A percentile compares a stretch with the other conserved stretches of the same genome.
Conservation (phyloP, 2,329 filamentous ascomycete species). For the Aspergillus sp. region DNA sequence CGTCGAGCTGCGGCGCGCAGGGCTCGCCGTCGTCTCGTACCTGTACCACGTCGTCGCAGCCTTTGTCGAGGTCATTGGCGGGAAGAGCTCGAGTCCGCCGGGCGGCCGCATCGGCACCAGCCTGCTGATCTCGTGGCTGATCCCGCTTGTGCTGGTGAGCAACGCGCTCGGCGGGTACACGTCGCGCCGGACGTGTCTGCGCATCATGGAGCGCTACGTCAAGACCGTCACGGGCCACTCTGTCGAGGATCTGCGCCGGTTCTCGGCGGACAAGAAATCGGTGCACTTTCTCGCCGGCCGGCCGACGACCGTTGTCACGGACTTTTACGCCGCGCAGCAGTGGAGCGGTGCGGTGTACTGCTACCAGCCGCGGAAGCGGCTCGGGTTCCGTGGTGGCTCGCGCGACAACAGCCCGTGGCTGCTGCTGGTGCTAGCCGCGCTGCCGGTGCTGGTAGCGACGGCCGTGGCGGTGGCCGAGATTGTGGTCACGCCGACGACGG, state of each 20-base stretch:
- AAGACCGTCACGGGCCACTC: neutral
- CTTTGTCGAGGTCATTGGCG: neutral
- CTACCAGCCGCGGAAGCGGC: neutral
- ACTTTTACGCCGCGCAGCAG: neutral
- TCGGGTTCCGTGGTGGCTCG: neutral
- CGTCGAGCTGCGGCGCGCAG: neutral
- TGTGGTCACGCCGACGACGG: neutral
- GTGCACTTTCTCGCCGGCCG: neutral
- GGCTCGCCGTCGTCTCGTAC: neutral
- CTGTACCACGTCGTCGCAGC: neutral
- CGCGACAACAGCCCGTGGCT: neutral
- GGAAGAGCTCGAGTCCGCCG: neutral
- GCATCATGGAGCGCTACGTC: neutral
- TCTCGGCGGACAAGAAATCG: neutral
- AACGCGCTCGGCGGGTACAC: neutral
- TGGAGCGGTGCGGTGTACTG: neutral
- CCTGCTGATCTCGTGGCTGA: neutral
- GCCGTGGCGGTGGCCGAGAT: neutral
- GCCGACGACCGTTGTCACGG: neutral
- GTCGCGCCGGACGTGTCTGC: neutral
- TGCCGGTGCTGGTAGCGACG: neutral
- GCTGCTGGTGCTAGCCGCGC: neutral
- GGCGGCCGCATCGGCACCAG: neutral
- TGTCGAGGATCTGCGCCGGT: neutral
- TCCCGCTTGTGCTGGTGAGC: neutral